Evolutionary conservation across 108 stramenopile genomes (phyloP), one percentile per base, ranked within the genome.

Genomic region (Skeletonema tropicum): DNA sequence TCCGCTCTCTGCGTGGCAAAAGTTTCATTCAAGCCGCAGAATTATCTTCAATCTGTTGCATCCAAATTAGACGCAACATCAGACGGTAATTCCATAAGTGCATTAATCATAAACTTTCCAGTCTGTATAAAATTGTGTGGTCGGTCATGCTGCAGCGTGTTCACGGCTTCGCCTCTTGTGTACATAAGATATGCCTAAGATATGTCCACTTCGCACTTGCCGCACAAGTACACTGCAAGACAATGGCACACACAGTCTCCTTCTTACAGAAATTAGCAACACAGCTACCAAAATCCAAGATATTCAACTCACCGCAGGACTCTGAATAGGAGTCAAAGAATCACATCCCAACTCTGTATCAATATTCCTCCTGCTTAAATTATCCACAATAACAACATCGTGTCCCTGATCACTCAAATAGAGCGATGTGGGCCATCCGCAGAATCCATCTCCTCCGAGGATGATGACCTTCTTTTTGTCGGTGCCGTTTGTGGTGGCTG

Each of bases 351-450:
- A 83, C 71, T 94, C 92, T 36, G 75, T 81, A 73, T 98, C 98
- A 74, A 98, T 98, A 70, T 96, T 97, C 74, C 98, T 83, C 72
- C 98, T 83, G 33, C 83, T 85, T 49, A 98, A 83, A 79, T 98
- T 98, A 82, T 98, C 98, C 1, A 95, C 96, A 74, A 98, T 92
- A 31, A 97, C 88, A 21, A 98, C 90, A 71, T 92, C 91, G 73
- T 95, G 94, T 49, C 95, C 94, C 82, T 86, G 87, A 72, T 98
- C 98, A 61, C 84, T 86, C 52, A 98, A 76, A 73, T 98, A 91
- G 41, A 98, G 75, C 21, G 94, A 88, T 9, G 97, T 98, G 32
- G 98, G 98, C 98, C 98, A 98, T 62, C 98, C 98, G 76, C 98
- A 98, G 89, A 98, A 98, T 3, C 98, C 98, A 68, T 98, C 98